A percentile compares a stretch with the other conserved stretches of the same genome.
phyloP scores from a whole-genome alignment of 164 flowering plant genomes.

The Stephania yunnanensis region DNA sequence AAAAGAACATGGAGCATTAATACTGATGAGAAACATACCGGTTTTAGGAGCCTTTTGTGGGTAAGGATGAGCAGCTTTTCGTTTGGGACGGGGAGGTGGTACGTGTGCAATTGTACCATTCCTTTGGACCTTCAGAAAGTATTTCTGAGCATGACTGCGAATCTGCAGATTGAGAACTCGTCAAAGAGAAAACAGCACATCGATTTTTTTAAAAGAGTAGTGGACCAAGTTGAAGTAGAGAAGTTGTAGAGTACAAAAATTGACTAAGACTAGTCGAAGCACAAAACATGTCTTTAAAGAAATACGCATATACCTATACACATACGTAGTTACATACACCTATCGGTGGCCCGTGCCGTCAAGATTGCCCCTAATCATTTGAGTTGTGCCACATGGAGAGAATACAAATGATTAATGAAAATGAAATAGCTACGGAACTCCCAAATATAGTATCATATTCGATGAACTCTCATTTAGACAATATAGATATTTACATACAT shows the following conservation, averaged over 20 bases:
- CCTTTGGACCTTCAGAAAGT: conserved; percentile 92
- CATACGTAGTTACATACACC: background rate
- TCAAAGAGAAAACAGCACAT: background rate
- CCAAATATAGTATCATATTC: background rate
- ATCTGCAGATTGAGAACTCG: conserved; percentile 48
- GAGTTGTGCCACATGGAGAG: background rate
- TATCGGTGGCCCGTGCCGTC: background rate
- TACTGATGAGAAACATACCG: conserved; percentile 39
- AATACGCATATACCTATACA: too few relatives aligned
- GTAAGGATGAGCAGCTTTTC: conserved; percentile 92
- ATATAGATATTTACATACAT: background rate
- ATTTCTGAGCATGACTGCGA: conserved; percentile 93
- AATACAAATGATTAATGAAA: background rate
- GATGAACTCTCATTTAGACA: background rate
- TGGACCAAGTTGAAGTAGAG: background rate
- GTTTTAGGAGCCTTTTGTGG: conserved; percentile 84
- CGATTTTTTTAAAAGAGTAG: too few relatives aligned
- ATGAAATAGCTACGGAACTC: background rate
- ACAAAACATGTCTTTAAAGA: too few relatives aligned
- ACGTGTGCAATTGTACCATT: conserved; percentile 85
- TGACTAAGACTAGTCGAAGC: too few relatives aligned
- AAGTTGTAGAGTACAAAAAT: background rate
- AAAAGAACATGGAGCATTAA: background rate
- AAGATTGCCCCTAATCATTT: background rate
- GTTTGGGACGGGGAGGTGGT: conserved; percentile 95